A percentile compares a stretch with the other conserved stretches of the same genome.
phyloP scores from a whole-genome alignment of 2,329 filamentous ascomycete genomes.

The Claviceps sp. region DNA sequence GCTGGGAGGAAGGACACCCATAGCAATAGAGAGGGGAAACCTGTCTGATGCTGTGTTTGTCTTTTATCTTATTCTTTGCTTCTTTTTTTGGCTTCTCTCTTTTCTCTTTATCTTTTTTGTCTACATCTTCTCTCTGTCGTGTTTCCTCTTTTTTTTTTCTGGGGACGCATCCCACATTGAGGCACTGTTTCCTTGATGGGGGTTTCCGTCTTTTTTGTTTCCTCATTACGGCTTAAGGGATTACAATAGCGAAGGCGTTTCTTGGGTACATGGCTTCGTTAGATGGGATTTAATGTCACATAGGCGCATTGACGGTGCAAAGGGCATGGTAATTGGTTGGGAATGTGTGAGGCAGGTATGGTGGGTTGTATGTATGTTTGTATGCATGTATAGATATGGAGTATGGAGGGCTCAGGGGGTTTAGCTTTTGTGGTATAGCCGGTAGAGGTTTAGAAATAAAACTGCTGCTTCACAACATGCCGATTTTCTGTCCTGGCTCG shows the following conservation, averaged over 20 bases:
- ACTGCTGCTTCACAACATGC: no score
- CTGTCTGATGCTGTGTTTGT: no score
- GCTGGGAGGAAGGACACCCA: slow-evolving; percentile 30
- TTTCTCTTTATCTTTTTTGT: not conserved
- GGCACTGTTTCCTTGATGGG: not conserved
- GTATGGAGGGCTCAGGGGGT: not conserved
- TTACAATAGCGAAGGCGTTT: not conserved
- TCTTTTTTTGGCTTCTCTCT: not conserved
- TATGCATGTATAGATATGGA: not conserved
- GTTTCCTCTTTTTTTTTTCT: not conserved
- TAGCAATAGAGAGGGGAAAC: not conserved
- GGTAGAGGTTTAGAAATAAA: no score
- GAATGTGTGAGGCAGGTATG: not conserved
- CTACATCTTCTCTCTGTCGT: no score
- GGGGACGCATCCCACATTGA: not conserved
- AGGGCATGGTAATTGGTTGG: not conserved
- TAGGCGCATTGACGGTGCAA: not conserved
- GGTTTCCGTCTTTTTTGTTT: not conserved
- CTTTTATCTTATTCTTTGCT: not conserved
- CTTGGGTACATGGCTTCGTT: not conserved
- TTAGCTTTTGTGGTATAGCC: not conserved
- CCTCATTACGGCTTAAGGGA: not conserved
- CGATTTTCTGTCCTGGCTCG: no score
- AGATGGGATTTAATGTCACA: no score
- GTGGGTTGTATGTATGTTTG: not conserved